A percentile compares a stretch with the other conserved stretches of the same genome.
These are phyloP conservation scores for Paxillus ammoniavirescens DNA, from an alignment of 768 basidiomycete genomes.

Conservation along the genomic window DNA sequence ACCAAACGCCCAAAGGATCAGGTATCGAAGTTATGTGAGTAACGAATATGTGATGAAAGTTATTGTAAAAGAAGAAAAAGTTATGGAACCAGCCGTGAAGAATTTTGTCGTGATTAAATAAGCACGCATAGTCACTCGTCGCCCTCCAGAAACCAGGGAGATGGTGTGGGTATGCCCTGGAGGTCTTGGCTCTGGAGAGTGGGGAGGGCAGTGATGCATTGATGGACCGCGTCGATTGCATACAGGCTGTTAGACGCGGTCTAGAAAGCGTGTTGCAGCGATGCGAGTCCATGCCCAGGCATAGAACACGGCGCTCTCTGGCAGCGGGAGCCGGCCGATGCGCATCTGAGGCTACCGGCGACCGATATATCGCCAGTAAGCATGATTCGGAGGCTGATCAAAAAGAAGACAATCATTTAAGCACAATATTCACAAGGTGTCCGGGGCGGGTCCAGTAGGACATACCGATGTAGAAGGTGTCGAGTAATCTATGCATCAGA, in stretches of 20 bases:
- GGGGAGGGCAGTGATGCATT: background rate
- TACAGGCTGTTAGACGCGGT: background rate
- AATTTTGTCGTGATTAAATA: slow-evolving; percentile 10
- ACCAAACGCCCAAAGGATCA: slow-evolving; percentile 11
- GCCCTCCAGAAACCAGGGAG: slow-evolving; percentile 3
- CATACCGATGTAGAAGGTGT: slow-evolving; percentile 45
- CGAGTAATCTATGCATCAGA: slow-evolving; percentile 50
- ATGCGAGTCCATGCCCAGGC: slow-evolving; percentile 1
- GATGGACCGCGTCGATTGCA: slow-evolving; percentile 2
- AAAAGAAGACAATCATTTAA: slow-evolving; percentile 5
- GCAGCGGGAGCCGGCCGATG: slow-evolving; percentile 5
- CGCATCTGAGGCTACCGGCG: slow-evolving; percentile 31
- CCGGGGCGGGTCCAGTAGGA: slow-evolving; percentile 1
- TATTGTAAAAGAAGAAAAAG: background rate
- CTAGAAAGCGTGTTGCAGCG: background rate
- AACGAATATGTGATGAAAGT: slow-evolving; percentile 3
- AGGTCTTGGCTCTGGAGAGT: slow-evolving; percentile 1
- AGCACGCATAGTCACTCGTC: slow-evolving; percentile 6
- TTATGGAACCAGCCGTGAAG: slow-evolving; percentile 20
- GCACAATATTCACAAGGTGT: background rate
- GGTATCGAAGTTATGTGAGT: slow-evolving; percentile 23
- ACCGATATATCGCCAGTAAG: slow-evolving; percentile 49
- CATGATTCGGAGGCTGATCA: slow-evolving; percentile 40
- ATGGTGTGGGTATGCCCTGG: slow-evolving; percentile 5
- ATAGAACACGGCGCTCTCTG: background rate